A percentile compares a stretch with the other conserved stretches of the same genome.
Conservation (phyloP, 2,329 filamentous ascomycete genomes). For the Trichoderma lentiforme region DNA sequence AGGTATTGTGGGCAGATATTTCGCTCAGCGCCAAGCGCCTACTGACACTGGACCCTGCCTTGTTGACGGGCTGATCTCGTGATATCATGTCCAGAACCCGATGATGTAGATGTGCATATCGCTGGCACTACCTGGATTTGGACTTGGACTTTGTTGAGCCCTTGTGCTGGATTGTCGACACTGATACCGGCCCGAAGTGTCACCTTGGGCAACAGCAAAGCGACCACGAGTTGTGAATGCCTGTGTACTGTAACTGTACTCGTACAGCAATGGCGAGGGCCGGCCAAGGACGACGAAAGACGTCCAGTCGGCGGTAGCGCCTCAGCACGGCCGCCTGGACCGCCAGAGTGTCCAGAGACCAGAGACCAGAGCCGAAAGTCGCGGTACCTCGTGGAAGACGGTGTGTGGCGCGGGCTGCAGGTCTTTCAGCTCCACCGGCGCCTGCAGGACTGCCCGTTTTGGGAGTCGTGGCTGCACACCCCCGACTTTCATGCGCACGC, state of each 20-base stretch:
- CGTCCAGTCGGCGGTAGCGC: neutral
- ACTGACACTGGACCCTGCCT: conserved; percentile 11
- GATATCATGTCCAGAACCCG: conserved; percentile 8
- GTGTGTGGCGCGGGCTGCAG: conserved; percentile 20
- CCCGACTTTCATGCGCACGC: conserved; percentile 4
- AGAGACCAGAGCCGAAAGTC: conserved; percentile 7
- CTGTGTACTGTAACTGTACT: neutral
- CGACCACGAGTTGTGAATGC: neutral
- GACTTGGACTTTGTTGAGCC: neutral
- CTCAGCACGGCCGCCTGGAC: neutral
- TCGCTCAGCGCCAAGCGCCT: conserved; percentile 18
- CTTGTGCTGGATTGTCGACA: neutral
- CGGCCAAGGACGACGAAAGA: neutral
- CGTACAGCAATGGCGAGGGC: neutral
- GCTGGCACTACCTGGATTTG: neutral
- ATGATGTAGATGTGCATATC: conserved; percentile 5
- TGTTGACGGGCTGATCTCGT: conserved; percentile 14
- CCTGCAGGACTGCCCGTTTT: conserved; percentile 17
- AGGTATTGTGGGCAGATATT: conserved; percentile 9
- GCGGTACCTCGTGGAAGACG: conserved; percentile 12
- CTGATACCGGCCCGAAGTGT: neutral
- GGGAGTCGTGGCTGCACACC: conserved; percentile 10
- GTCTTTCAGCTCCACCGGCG: conserved; percentile 19
- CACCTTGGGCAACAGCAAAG: neutral
- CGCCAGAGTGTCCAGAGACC: neutral